Conservation (phyloP, 2,329 filamentous ascomycete species). For the Fusarium neocosmosporiellum region DNA sequence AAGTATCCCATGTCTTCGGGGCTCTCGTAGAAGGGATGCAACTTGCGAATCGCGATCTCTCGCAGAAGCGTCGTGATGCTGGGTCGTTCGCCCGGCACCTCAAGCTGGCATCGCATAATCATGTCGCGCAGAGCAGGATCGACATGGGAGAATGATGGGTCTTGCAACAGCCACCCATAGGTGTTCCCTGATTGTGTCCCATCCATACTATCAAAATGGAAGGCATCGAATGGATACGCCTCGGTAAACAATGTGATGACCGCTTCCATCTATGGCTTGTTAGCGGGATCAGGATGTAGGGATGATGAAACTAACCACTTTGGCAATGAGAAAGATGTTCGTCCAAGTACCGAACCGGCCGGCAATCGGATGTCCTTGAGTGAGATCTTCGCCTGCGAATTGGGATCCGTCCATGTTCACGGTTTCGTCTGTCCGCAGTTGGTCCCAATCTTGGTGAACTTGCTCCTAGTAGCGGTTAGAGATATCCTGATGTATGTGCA, state of each 20-base stretch:
- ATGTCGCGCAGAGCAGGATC: slow-evolving; percentile 39
- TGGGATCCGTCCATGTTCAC: neutral
- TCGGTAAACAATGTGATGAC: slow-evolving; percentile 33
- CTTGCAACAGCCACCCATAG: slow-evolving; percentile 39
- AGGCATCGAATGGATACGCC: slow-evolving; percentile 24
- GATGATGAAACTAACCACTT: slow-evolving; percentile 34
- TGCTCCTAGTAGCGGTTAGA: slow-evolving; percentile 40
- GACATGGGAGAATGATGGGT: slow-evolving; percentile 5
- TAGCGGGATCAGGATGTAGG: neutral
- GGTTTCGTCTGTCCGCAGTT: slow-evolving; percentile 8
- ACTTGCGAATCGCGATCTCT: slow-evolving; percentile 33
- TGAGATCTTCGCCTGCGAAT: slow-evolving; percentile 30
- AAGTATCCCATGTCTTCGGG: slow-evolving; percentile 26
- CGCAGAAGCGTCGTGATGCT: slow-evolving; percentile 34
- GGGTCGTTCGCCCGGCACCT: slow-evolving; percentile 43
- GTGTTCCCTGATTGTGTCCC: slow-evolving; percentile 10
- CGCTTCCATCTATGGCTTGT: slow-evolving; percentile 41
- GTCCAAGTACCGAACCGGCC: slow-evolving; percentile 47
- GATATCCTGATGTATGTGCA: neutral
- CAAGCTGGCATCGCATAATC: slow-evolving; percentile 41
- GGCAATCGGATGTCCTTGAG: slow-evolving; percentile 26
- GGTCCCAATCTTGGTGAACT: slow-evolving; percentile 41
- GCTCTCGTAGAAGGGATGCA: slow-evolving; percentile 26
- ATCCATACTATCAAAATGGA: slow-evolving; percentile 1
- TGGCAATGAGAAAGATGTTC: slow-evolving; percentile 44